phyloP scores from a whole-genome alignment of 1,284 basidiomycete species.

The Psilocybe mexicana region DNA sequence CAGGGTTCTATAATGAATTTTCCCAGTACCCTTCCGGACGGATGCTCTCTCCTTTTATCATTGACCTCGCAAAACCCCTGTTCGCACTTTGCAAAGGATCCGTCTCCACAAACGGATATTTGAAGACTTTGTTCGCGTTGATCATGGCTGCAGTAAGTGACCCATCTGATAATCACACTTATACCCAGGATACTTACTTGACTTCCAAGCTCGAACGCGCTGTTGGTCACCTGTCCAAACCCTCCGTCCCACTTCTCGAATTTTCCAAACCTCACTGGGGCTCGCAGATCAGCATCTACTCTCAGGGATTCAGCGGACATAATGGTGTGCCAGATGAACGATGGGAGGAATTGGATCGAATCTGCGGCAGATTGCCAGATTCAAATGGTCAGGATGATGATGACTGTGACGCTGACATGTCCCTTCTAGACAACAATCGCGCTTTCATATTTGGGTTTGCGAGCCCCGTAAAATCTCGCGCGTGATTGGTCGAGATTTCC shows the following conservation, averaged over 20 bases:
- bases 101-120: not conserved
- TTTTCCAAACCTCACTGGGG: slow-evolving; percentile 18
- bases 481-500: not conserved
- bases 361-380: not conserved
- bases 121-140: not conserved
- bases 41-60: not conserved
- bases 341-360: slow-evolving; percentile 16
- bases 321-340: slow-evolving; percentile 1
- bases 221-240: slow-evolving; percentile 7
- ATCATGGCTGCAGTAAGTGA: slow-evolving; percentile 1
- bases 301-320: not conserved
- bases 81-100: not conserved
- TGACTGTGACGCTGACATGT: slow-evolving; percentile 14
- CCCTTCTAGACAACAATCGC: slow-evolving; percentile 10
- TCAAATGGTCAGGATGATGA: not conserved
- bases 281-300: slow-evolving; percentile 5
- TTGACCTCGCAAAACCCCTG: not conserved
- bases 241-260: slow-evolving; percentile 2
- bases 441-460: slow-evolving; percentile 16
- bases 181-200: not conserved
- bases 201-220: slow-evolving; percentile 18
- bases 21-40: not conserved
- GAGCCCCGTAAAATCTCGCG: slow-evolving; percentile 8
- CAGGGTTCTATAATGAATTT: no score
- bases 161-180: not conserved